Evolutionary conservation across 495 filamentous ascomycete species (phyloP), one percentile per base, ranked within the genome.

Genomic region (Extremus antarcticus): DNA sequence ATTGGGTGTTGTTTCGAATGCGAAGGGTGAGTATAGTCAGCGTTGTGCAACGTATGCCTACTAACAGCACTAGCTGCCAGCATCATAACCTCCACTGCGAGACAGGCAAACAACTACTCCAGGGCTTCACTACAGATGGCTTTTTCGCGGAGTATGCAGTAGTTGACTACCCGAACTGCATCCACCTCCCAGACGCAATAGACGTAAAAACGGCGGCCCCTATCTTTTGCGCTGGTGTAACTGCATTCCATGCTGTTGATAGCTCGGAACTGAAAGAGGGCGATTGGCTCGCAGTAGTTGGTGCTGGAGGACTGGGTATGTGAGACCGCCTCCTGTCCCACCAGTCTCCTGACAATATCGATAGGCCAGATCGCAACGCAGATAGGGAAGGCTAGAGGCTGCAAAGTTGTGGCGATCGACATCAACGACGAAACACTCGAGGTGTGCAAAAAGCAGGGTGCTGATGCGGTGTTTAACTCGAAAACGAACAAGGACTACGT

Each of bases 191-290:
- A 1, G 54, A 59, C 35, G 59, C 57, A 16, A 41, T 70, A 21
- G 67, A 71, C 19, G 62, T 71, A 17, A 62, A 58, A 22, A 65
- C 54, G 13, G 56, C 62, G 2, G 60, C 66, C 7, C 67, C 69
- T 1, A 47, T 72, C 15, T 72, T 72, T 51, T 72, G 70, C 50
- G 70, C 69, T 19, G 69, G 70, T 1, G 70, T 72, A 46, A 70
- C 70, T n/a, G 65, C 70, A 11, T 72, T 69, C 48, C 66, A 72
- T 53, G 56, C 67, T 1, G 66, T 72, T 29, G 67, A 72, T 48
- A 66, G 61, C 29, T 70, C 66, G 40, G 68, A 71, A 51, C 54
- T 72, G 35, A 62, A 65, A 48, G 32, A 60, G 9, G 66, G 66
- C n/a, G 46, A 69, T 43, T 71, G 69, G 69, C 48, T 66, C 23